phyloP scores from a whole-genome alignment of 2,329 filamentous ascomycete species.

The Trichophyton schoenleinii region DNA sequence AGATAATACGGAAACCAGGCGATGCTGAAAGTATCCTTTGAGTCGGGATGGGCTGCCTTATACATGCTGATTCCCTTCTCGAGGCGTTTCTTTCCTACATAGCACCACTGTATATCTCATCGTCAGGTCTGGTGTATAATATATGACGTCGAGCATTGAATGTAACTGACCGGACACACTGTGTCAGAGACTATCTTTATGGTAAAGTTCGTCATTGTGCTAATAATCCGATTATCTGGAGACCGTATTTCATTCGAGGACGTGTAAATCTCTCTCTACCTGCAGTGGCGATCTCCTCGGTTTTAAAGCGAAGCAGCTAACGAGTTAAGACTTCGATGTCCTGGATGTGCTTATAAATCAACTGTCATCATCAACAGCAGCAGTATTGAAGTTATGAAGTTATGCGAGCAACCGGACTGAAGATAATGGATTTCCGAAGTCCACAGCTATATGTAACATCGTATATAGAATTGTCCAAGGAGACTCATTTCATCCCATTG shows the following conservation, averaged over 20 bases:
- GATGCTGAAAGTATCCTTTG: conserved; percentile 56
- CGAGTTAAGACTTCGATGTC: too few species aligned
- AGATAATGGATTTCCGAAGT: too few species aligned
- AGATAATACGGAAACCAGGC: conserved; percentile 73
- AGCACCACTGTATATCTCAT: conserved; percentile 45
- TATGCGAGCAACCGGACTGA: too few species aligned
- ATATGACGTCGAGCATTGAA: background rate
- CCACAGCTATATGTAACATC: too few species aligned
- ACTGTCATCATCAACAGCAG: background rate
- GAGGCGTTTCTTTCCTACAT: conserved; percentile 65
- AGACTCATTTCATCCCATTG: background rate
- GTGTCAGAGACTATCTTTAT: conserved; percentile 72
- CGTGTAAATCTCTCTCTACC: background rate
- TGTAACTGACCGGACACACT: conserved; percentile 49
- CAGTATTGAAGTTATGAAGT: too few species aligned
- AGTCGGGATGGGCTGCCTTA: conserved; percentile 46
- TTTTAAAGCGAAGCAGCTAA: background rate
- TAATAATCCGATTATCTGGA: too few species aligned
- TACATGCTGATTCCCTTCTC: conserved; percentile 58
- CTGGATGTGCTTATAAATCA: background rate
- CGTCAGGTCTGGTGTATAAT: background rate
- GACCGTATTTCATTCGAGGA: background rate
- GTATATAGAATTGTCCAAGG: too few species aligned
- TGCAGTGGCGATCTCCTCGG: background rate
- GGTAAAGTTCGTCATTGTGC: conserved; percentile 57